Evolutionary conservation across 2,329 filamentous ascomycete genomes (phyloP), one percentile per base, ranked within the genome.

Genomic region (Claviceps monticola): DNA sequence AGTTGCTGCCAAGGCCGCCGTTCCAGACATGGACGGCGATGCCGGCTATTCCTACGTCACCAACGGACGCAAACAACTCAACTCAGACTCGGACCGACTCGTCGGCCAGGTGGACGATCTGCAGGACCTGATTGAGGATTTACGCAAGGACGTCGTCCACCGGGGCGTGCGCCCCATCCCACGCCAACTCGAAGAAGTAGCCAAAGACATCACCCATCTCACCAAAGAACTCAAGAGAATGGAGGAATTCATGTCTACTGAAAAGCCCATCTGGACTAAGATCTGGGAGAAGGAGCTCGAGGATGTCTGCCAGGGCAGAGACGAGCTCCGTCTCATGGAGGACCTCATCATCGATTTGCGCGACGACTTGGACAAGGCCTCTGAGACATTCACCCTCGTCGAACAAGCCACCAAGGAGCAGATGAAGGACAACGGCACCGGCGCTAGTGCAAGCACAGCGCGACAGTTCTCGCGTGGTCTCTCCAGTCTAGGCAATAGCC

Each of bases 321-420:
- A 97, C 63, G 83, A 96, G 67, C 79, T 98, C 59, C 93, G 89
- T 48, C 86, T 97, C 75, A 91, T 95, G 74, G 93, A 98, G 71
- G 93, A 97, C 60, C 79, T 98, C 56, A 84, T 91, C 57, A 82
- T 90, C 45, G 93, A 98, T 71, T 71, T 98, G 56, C 83, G 93
- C 62, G 90, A 96, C 62, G 93, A 98, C 70, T 74, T 98, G 46
- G 90, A 97, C 65, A 96, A 97, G 71, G 90, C 91, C 1, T 82
- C 83, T 0, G 86, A 94, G 67, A 97, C 93, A 0, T 95, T 98
- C 63, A 86, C 88, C 23, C 79, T 98, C 0, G 93, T 98, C 16
- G 93, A 98, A 68, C 86, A 97, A 69, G 93, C 93, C 8, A 97
- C 90, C n/a, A 95, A 95, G 70, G 89, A 97, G 69, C 93, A 98